phyloP scores from a whole-genome alignment of 1,139 yeast species.

The Suhomyces choctaworum region DNA sequence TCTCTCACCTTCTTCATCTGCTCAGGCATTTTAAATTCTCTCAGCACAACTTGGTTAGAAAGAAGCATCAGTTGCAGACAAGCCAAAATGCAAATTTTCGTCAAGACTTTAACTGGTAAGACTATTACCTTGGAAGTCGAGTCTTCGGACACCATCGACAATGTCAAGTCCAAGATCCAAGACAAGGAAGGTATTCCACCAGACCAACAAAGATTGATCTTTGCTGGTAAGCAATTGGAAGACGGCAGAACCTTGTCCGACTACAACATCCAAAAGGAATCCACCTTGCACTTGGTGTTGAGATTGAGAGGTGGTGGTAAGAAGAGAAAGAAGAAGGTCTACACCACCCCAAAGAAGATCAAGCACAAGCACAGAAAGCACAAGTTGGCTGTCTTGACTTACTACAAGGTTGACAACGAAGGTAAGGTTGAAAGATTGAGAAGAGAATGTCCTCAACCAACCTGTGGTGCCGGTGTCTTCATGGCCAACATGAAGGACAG shows the following conservation, averaged over 20 bases:
- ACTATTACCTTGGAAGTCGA: constrained; percentile 99
- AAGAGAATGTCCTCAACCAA: constrained; percentile 93
- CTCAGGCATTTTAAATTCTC: too few species aligned
- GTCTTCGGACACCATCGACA: constrained; percentile 98
- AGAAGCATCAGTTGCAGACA: constrained; percentile 53
- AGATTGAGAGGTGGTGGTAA: constrained; percentile 99
- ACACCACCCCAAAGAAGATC: constrained; percentile 99
- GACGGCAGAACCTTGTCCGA: constrained; percentile 98
- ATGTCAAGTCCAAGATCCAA: constrained; percentile 98
- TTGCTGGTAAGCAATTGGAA: constrained; percentile 99
- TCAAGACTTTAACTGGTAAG: constrained; percentile 98
- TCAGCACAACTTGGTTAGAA: constrained; percentile 43
- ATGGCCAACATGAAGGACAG: constrained; percentile 99
- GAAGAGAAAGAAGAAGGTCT: constrained; percentile 99
- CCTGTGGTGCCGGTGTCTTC: constrained; percentile 99
- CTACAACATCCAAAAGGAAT: constrained; percentile 99
- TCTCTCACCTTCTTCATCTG: too few species aligned
- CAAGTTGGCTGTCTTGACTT: constrained; percentile 98
- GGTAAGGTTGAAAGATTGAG: constrained; percentile 99
- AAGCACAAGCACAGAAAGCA: constrained; percentile 99
- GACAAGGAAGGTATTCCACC: constrained; percentile 99
- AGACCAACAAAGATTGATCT: constrained; percentile 98
- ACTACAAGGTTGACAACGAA: constrained; percentile 98
- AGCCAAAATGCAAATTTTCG: constrained; percentile 94
- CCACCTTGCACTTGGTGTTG: constrained; percentile 94